Percentiles rank a stretch among this genome's conserved stretches.
These are phyloP conservation scores for Aspergillus sp. DNA, from an alignment of 2,329 filamentous ascomycete genomes.

Conservation along the genomic window DNA sequence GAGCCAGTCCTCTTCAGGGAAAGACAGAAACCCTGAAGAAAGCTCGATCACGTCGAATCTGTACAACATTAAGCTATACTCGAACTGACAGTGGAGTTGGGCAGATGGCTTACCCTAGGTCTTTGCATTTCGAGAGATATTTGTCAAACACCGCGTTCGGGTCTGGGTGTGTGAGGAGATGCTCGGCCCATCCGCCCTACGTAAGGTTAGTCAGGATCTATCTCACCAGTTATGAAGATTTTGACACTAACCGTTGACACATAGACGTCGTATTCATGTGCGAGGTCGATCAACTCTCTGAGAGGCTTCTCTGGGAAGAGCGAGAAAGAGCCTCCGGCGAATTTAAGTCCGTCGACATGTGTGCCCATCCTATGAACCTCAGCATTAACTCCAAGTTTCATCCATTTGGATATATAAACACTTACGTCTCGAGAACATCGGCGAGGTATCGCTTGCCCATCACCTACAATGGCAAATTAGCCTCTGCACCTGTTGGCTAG, in stretches of 20 bases:
- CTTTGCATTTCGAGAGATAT: constrained; percentile 54
- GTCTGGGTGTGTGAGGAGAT: constrained; percentile 52
- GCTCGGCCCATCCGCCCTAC: constrained; percentile 56
- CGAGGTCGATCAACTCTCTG: constrained; percentile 50
- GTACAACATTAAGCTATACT: background rate
- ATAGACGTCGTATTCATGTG: constrained; percentile 52
- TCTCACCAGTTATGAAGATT: background rate
- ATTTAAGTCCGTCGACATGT: constrained; percentile 57
- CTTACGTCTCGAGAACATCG: constrained; percentile 55
- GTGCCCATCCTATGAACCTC: constrained; percentile 47
- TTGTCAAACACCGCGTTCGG: constrained; percentile 48
- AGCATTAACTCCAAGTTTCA: background rate
- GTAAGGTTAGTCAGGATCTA: background rate
- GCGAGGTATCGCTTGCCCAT: constrained; percentile 55
- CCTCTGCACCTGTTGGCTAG: background rate
- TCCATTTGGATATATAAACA: background rate
- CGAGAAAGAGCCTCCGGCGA: constrained; percentile 55
- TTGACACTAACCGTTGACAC: constrained; percentile 48
- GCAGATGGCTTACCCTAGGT: constrained; percentile 41
- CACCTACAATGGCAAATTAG: constrained; percentile 26
- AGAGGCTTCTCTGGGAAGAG: constrained; percentile 49
- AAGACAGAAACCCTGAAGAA: constrained; percentile 54
- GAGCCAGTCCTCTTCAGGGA: constrained; percentile 56
- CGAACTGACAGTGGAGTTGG: background rate
- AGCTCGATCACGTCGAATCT: constrained; percentile 57